Evolutionary conservation across 805 yeast genomes (phyloP).

Genomic region (Clavispora asparagi): DNA sequence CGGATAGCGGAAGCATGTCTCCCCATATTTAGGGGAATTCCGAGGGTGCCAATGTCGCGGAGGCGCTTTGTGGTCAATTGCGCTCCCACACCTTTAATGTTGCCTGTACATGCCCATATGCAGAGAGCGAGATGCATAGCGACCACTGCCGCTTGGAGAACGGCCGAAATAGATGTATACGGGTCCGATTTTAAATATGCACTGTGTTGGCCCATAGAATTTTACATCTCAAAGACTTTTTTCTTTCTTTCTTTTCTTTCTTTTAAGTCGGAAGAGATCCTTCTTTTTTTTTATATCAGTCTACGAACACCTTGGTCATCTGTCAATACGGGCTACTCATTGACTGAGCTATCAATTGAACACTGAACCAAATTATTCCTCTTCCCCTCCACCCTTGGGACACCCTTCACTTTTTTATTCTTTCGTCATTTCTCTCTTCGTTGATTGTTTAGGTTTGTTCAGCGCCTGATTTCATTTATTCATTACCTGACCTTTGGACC

Average conservation of each 20-base stretch:
- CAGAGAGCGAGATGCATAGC: constrained; percentile 1
- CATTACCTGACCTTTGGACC: neutral
- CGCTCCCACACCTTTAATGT: neutral
- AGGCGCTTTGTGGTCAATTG: neutral
- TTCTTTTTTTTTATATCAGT: neutral
- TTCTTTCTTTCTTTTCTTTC: constrained; percentile 3
- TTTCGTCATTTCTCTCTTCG: constrained; percentile 3
- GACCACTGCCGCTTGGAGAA: neutral
- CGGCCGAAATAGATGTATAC: neutral
- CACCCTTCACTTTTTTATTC: neutral
- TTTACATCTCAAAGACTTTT: neutral
- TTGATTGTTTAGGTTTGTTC: neutral
- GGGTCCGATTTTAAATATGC: neutral
- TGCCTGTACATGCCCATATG: neutral
- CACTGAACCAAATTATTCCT: neutral
- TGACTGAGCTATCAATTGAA: neutral
- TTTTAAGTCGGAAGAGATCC: neutral
- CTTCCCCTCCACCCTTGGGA: neutral
- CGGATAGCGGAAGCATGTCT: neutral
- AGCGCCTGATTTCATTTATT: neutral
- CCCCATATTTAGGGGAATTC: neutral
- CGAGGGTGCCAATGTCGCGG: neutral
- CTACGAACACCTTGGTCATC: neutral
- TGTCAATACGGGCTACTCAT: neutral
- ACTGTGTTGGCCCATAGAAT: neutral